phyloP scores from a whole-genome alignment of 2,329 filamentous ascomycete genomes.

The Emericellopsis atlantica region DNA sequence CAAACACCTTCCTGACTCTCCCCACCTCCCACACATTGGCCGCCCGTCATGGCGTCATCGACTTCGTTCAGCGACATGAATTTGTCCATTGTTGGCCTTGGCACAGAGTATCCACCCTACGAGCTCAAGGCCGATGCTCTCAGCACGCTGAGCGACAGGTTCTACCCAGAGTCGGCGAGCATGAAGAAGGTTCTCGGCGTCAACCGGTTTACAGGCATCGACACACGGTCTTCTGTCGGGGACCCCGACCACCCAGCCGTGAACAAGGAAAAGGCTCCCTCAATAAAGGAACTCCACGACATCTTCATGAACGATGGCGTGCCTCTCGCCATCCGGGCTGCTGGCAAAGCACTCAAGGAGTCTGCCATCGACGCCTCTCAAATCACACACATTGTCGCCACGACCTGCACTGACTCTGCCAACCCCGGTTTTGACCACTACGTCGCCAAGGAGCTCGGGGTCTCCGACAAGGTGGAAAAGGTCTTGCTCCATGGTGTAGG shows the following conservation, averaged over 20 bases:
- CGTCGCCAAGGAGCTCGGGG: slow-evolving; percentile 44
- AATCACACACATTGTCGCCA: slow-evolving; percentile 56
- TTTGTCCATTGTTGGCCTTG: slow-evolving; percentile 48
- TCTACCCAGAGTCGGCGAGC: slow-evolving; percentile 47
- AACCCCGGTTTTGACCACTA: slow-evolving; percentile 59
- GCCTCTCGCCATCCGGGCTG: slow-evolving; percentile 41
- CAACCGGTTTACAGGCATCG: slow-evolving; percentile 53
- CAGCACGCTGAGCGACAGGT: slow-evolving; percentile 37
- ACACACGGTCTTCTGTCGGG: slow-evolving; percentile 48
- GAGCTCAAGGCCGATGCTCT: slow-evolving; percentile 35
- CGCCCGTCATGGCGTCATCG: slow-evolving; percentile 24
- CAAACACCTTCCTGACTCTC: background rate
- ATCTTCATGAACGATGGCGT: slow-evolving; percentile 45
- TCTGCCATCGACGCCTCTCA: slow-evolving; percentile 19
- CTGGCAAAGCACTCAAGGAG: slow-evolving; percentile 28
- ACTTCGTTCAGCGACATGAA: slow-evolving; percentile 35
- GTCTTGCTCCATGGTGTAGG: slow-evolving; percentile 54
- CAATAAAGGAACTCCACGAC: slow-evolving; percentile 40
- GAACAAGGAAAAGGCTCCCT: slow-evolving; percentile 37
- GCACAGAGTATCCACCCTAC: slow-evolving; percentile 47
- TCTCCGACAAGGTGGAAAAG: slow-evolving; percentile 47
- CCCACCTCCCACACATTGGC: background rate
- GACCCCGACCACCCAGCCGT: slow-evolving; percentile 47
- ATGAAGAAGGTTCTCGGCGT: slow-evolving; percentile 52
- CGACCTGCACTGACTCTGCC: slow-evolving; percentile 56